Conservation (phyloP, 352 stramenopile species). For the Blastocystis sp. region DNA sequence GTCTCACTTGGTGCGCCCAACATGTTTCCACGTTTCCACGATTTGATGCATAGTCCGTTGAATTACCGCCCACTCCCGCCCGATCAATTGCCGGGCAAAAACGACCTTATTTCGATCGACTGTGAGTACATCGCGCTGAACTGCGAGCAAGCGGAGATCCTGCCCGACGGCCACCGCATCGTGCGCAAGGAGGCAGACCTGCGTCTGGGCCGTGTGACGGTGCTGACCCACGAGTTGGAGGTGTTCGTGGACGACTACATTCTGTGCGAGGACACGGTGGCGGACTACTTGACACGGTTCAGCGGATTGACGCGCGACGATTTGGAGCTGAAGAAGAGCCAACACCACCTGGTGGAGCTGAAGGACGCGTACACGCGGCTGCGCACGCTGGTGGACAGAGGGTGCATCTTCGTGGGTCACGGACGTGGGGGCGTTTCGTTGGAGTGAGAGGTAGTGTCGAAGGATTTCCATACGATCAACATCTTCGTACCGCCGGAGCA, state of each 20-base stretch:
- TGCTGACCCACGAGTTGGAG: constrained; percentile 76
- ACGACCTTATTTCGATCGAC: constrained; percentile 82
- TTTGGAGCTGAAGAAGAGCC: constrained; percentile 77
- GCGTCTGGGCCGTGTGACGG: constrained; percentile 79
- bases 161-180: constrained; percentile 76
- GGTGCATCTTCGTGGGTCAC: constrained; percentile 74
- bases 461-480: constrained; percentile 84
- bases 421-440: constrained; percentile 5
- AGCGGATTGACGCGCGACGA: constrained; percentile 79
- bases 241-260: constrained; percentile 85
- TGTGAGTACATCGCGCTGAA: constrained; percentile 77
- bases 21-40: neutral
- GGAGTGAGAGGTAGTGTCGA: constrained; percentile 79
- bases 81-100: constrained; percentile 73
- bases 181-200: constrained; percentile 78
- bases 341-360: constrained; percentile 80
- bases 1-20: constrained; percentile 13
- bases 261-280: constrained; percentile 79
- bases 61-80: constrained; percentile 25
- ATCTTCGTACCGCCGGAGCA: constrained; percentile 81
- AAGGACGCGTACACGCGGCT: constrained; percentile 82
- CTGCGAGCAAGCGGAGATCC: constrained; percentile 70
- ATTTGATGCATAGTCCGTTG: constrained; percentile 7
- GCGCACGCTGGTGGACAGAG: constrained; percentile 79
- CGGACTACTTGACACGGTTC: constrained; percentile 86